phyloP scores from a whole-genome alignment of 2,329 filamentous ascomycete genomes.

The Aspergillus brunneoviolaceus region DNA sequence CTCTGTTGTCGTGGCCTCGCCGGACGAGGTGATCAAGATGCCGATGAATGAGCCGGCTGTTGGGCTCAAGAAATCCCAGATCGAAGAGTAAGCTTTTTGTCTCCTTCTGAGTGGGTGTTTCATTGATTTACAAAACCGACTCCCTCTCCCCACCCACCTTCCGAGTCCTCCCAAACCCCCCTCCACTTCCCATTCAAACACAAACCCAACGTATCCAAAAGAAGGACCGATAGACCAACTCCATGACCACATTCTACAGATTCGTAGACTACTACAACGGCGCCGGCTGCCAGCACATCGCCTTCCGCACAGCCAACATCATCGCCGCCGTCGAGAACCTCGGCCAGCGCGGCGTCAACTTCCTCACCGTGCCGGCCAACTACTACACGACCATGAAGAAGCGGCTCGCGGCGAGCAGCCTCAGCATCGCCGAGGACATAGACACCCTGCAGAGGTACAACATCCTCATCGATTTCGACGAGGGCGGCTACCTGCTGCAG shows the following conservation, averaged over 20 bases:
- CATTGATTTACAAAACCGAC: too few relatives aligned
- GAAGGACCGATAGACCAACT: slow-evolving; percentile 1
- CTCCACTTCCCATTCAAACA: background rate
- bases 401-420: slow-evolving; percentile 61
- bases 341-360: slow-evolving; percentile 76
- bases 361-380: slow-evolving; percentile 75
- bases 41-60: slow-evolving; percentile 90
- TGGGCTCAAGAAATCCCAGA: slow-evolving; percentile 84
- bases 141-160: too few relatives aligned
- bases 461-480: slow-evolving; percentile 90
- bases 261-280: slow-evolving; percentile 79
- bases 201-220: background rate
- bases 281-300: slow-evolving; percentile 86
- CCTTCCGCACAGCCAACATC: slow-evolving; percentile 74
- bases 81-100: slow-evolving; percentile 67
- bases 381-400: slow-evolving; percentile 75
- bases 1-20: slow-evolving; percentile 80
- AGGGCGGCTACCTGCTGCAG: slow-evolving; percentile 75
- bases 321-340: slow-evolving; percentile 69
- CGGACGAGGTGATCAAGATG: slow-evolving; percentile 86
- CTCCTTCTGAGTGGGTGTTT: too few relatives aligned
- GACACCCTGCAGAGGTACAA: slow-evolving; percentile 70
- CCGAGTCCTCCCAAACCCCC: too few relatives aligned
- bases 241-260: slow-evolving; percentile 13
- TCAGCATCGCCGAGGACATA: slow-evolving; percentile 70